Evolutionary conservation across 2,329 filamentous ascomycete species (phyloP), one percentile per base, ranked within the genome.

Genomic region (Calonectria ilicicola): DNA sequence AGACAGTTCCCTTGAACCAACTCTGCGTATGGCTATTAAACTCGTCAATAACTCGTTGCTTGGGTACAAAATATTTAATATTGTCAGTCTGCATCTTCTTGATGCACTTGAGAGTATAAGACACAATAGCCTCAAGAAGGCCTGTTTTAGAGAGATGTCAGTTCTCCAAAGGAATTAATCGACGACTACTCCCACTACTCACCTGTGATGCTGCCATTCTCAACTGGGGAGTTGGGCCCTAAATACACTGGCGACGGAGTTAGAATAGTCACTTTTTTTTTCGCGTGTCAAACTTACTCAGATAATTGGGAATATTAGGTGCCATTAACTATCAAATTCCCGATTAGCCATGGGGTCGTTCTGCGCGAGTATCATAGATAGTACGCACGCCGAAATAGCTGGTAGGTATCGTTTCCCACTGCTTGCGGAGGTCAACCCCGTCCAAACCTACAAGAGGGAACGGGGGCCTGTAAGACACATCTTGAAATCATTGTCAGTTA

Each of bases 11-110:
- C 2, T 38, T 58, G n/a, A 58, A 58, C 53, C 53, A 58, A 14
- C 53, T 58, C 15, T 58, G 53, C 10, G 53, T 58, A 7, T 58
- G 53, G 14, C 35, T 35, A 7, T 58, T 58, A n/a, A 58, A 58
- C 21, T 58, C 53, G 32, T 58, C 29, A n/a, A 32, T 38, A 2
- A 58, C 53, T 3, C 32, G 19, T 15, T 58, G 53, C 32, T 38
- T 58, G 19, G 53, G 53, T 7, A 38, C 53, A 38, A 58, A 58
- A n/a, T 58, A 58, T 58, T 23, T 58, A 14, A 58, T 58, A 32
- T 58, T 58, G n/a, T 58, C n/a, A n/a, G n/a, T 35, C n/a, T 58
- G 53, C 53, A 58, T 58, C 32, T 58, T 58, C n/a, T 58, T 58
- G n/a, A 58, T 21, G 6, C 21, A 10, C 21, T 58, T 58, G 12